A percentile compares a stretch with the other conserved stretches of the same genome.
Conservation (phyloP, 2,329 filamentous ascomycete species). For the Sporothrix schenckii region DNA sequence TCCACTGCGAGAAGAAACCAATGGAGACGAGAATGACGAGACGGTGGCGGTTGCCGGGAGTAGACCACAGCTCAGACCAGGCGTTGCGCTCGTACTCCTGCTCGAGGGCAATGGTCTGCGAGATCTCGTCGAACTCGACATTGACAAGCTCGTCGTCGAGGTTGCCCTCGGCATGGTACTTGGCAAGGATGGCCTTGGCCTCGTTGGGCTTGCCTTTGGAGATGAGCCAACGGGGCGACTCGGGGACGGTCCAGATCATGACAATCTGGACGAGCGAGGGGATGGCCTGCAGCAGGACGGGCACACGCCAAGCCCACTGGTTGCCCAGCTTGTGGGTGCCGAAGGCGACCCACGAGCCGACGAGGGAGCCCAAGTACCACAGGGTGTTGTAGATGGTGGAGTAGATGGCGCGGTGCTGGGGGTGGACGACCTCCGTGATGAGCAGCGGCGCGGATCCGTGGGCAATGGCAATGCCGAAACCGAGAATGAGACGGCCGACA, state of each 20-base stretch:
- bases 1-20: conserved; percentile 35
- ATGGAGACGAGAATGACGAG: conserved; percentile 34
- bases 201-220: conserved; percentile 33
- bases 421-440: conserved; percentile 34
- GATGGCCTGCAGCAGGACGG: conserved; percentile 34
- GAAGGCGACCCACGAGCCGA: conserved; percentile 38
- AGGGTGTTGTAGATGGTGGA: conserved; percentile 36
- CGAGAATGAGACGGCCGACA: conserved; percentile 35
- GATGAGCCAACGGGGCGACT: conserved; percentile 42
- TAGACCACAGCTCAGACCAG: conserved; percentile 33
- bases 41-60: conserved; percentile 36
- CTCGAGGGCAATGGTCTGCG: conserved; percentile 33
- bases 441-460: conserved; percentile 33
- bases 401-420: conserved; percentile 33
- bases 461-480: conserved; percentile 36
- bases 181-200: conserved; percentile 33
- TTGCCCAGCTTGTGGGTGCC: conserved; percentile 32
- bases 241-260: conserved; percentile 37
- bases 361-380: conserved; percentile 42
- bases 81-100: conserved; percentile 31
- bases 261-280: conserved; percentile 35
- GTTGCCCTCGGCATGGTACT: conserved; percentile 35
- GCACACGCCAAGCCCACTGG: conserved; percentile 36
- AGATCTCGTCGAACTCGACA: conserved; percentile 35
- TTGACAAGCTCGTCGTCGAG: conserved; percentile 32